Evolutionary conservation across 306 rosid species (phyloP).

Genomic region (Gillenia trifoliata): DNA sequence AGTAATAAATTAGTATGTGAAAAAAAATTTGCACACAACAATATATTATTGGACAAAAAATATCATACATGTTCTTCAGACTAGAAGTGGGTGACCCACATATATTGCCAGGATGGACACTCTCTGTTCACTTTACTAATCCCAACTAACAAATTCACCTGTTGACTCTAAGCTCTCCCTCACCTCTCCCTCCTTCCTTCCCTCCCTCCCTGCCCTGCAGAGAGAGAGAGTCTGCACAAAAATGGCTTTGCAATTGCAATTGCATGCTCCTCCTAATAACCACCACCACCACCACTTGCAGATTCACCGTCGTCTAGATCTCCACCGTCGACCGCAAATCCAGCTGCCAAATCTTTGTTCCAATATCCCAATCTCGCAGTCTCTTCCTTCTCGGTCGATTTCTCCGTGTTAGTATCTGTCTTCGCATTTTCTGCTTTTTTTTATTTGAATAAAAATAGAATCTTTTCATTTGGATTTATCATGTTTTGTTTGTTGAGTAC

Average conservation of each 20-base stretch:
- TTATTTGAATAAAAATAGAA: not conserved
- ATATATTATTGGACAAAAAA: too few species aligned
- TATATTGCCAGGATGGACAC: too few species aligned
- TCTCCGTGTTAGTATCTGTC: slow-evolving; percentile 13
- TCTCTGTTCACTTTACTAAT: too few species aligned
- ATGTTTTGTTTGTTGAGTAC: not conserved
- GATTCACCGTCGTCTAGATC: not conserved
- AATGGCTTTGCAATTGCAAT: slow-evolving; percentile 13
- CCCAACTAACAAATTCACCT: too few species aligned
- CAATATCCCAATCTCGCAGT: slow-evolving; percentile 6
- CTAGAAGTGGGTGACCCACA: too few species aligned
- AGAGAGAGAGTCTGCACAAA: too few species aligned
- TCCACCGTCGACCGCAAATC: slow-evolving; percentile 6
- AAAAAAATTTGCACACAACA: too few species aligned
- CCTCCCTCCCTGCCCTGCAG: not conserved
- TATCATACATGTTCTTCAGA: too few species aligned
- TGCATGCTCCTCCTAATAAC: not conserved
- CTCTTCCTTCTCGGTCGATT: slow-evolving; percentile 5
- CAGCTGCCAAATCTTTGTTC: not conserved
- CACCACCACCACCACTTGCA: slow-evolving; percentile 4
- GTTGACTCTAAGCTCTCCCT: too few species aligned
- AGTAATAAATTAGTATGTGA: too few species aligned
- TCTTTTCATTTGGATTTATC: not conserved
- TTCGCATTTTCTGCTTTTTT: not conserved
- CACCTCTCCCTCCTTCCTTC: too few species aligned